These are phyloP conservation scores for Trichopus zeylanicus DNA, from an alignment of 116 monocot genomes.

Conservation along the genomic window DNA sequence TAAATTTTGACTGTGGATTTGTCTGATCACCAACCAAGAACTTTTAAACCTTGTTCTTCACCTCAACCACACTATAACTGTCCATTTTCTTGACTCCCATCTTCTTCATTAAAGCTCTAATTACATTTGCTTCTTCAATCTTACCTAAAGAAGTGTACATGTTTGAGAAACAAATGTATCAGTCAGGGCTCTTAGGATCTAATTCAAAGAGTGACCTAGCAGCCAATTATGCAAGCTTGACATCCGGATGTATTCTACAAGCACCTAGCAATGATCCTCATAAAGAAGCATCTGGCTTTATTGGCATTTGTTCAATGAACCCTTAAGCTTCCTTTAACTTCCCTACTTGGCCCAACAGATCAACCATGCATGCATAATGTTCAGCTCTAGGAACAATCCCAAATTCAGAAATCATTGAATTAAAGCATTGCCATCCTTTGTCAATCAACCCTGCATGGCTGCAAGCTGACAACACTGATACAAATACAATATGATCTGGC, in stretches of 20 bases:
- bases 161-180: slow-evolving; percentile 24
- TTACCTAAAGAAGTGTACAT: slow-evolving; percentile 24
- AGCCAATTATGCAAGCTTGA: slow-evolving; percentile 22
- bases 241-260: slow-evolving; percentile 28
- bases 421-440: slow-evolving; percentile 27
- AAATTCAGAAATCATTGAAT: slow-evolving; percentile 20
- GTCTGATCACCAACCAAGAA: slow-evolving; percentile 20
- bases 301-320: slow-evolving; percentile 28
- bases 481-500: slow-evolving; percentile 18
- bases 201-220: slow-evolving; percentile 24
- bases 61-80: slow-evolving; percentile 22
- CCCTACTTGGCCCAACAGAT: slow-evolving; percentile 29
- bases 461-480: slow-evolving; percentile 28
- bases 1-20: slow-evolving; percentile 22
- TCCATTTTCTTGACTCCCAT: slow-evolving; percentile 23
- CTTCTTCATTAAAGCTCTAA: slow-evolving; percentile 20
- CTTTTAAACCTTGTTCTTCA: slow-evolving; percentile 29
- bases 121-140: slow-evolving; percentile 21
- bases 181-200: slow-evolving; percentile 18
- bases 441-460: slow-evolving; percentile 30
- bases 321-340: slow-evolving; percentile 15
- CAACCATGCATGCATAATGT: slow-evolving; percentile 36
- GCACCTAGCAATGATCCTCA: slow-evolving; percentile 33
- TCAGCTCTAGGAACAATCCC: slow-evolving; percentile 17
- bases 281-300: slow-evolving; percentile 18